Percentiles rank a stretch among this genome's conserved stretches.
These are phyloP conservation scores for Heliocybe sulcata DNA, from an alignment of 1,284 basidiomycete species.

Conservation along the genomic window DNA sequence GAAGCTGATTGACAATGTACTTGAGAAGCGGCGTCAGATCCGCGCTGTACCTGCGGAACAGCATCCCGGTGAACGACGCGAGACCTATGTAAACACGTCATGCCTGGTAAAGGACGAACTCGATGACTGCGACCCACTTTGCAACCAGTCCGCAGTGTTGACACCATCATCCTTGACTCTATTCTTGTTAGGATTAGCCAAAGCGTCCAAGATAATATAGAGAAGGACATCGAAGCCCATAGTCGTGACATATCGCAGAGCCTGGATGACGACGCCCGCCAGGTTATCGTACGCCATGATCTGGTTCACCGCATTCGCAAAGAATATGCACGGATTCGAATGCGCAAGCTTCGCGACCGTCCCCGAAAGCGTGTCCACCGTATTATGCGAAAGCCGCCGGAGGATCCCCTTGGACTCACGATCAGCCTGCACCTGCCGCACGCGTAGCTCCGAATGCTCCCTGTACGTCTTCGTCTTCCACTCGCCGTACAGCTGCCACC, in stretches of 20 bases:
- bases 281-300: constrained; percentile 97
- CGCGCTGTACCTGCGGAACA: constrained; percentile 83
- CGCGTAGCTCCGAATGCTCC: constrained; percentile 68
- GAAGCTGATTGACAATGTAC: constrained; percentile 89
- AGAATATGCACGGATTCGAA: constrained; percentile 90
- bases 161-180: constrained; percentile 91
- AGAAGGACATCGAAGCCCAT: constrained; percentile 94
- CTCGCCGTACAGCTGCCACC: constrained; percentile 92
- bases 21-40: constrained; percentile 82
- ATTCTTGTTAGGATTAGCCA: constrained; percentile 81
- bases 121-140: constrained; percentile 53
- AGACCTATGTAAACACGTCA: constrained; percentile 47
- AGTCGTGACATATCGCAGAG: constrained; percentile 83
- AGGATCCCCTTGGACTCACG: constrained; percentile 77
- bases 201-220: constrained; percentile 83
- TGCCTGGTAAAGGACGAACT: constrained; percentile 4
- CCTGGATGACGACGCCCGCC: constrained; percentile 85
- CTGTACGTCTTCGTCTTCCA: constrained; percentile 77
- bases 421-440: constrained; percentile 66
- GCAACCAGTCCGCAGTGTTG: constrained; percentile 88
- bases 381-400: constrained; percentile 76
- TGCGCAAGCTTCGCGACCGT: constrained; percentile 93
- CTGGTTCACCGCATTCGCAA: constrained; percentile 86
- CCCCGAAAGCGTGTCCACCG: constrained; percentile 76
- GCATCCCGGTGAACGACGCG: constrained; percentile 88